Percentiles rank a stretch among this genome's conserved stretches.
Conservation (phyloP, 495 filamentous ascomycete genomes). For the Massariosphaeria phaeospora region DNA sequence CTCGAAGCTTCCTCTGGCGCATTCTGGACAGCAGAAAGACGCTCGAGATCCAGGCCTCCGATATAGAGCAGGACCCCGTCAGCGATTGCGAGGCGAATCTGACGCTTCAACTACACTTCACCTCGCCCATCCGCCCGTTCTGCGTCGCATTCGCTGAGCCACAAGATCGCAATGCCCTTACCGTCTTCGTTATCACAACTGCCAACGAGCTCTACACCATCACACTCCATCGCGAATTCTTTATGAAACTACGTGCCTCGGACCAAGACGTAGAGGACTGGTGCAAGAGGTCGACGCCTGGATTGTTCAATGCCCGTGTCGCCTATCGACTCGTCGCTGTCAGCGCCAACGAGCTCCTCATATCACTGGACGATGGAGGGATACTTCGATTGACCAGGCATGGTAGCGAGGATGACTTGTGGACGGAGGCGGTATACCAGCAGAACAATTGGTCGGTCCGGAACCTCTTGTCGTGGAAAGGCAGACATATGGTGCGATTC, state of each 20-base stretch:
- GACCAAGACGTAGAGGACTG: slow-evolving; percentile 68
- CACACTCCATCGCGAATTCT: slow-evolving; percentile 73
- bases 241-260: slow-evolving; percentile 59
- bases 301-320: slow-evolving; percentile 64
- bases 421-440: slow-evolving; percentile 74
- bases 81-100: slow-evolving; percentile 61
- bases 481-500: slow-evolving; percentile 59
- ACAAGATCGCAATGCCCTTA: slow-evolving; percentile 70
- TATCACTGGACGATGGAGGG: slow-evolving; percentile 77
- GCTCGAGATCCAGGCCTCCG: slow-evolving; percentile 75
- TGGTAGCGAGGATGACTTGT: slow-evolving; percentile 60
- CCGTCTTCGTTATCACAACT: slow-evolving; percentile 73
- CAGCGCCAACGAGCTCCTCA: slow-evolving; percentile 64
- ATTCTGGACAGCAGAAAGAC: slow-evolving; percentile 74
- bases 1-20: slow-evolving; percentile 84
- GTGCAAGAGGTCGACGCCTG: slow-evolving; percentile 67
- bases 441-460: slow-evolving; percentile 76
- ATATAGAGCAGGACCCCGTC: slow-evolving; percentile 66
- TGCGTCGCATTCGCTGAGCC: slow-evolving; percentile 78
- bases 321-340: slow-evolving; percentile 78
- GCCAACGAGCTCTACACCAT: slow-evolving; percentile 74
- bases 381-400: slow-evolving; percentile 67
- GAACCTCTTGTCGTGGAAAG: slow-evolving; percentile 65
- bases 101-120: slow-evolving; percentile 72
- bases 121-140: slow-evolving; percentile 60